Percentiles rank a stretch among this genome's conserved stretches.
Conservation (phyloP, 306 rosid genomes). For the Corylus avellana region DNA sequence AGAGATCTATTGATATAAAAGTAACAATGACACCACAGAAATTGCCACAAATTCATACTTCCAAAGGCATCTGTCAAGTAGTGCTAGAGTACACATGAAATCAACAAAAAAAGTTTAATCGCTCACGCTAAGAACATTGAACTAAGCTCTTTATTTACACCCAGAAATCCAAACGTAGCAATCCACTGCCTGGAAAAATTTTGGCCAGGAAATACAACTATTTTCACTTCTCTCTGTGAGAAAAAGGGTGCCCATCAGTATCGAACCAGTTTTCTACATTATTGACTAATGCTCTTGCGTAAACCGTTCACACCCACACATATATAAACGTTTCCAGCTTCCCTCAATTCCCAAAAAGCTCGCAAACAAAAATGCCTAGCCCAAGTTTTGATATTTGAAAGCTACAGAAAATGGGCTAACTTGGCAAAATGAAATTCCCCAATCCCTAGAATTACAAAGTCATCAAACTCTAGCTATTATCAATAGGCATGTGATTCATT, state of each 20-base stretch:
- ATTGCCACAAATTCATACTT: too few species aligned
- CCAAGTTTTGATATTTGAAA: neutral
- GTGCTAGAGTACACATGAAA: neutral
- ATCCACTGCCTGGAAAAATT: neutral
- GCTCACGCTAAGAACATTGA: neutral
- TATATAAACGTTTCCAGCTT: neutral
- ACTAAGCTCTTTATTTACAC: neutral
- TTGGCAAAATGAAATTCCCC: neutral
- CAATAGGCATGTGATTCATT: neutral
- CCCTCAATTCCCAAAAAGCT: neutral
- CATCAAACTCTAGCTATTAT: neutral
- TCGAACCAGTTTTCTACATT: neutral
- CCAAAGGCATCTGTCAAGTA: neutral
- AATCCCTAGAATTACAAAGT: neutral
- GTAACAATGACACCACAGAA: too few species aligned
- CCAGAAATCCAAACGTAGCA: neutral
- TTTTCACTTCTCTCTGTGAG: neutral
- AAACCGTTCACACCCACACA: neutral
- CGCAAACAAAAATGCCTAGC: neutral
- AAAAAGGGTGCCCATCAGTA: neutral
- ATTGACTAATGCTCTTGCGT: neutral
- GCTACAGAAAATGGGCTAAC: neutral
- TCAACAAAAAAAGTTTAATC: neutral
- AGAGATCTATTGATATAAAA: neutral
- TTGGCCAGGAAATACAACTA: neutral